Percentiles rank a stretch among this genome's conserved stretches.
These are phyloP conservation scores for Phoma sp. DNA, from an alignment of 2,329 filamentous ascomycete species.

Conservation along the genomic window DNA sequence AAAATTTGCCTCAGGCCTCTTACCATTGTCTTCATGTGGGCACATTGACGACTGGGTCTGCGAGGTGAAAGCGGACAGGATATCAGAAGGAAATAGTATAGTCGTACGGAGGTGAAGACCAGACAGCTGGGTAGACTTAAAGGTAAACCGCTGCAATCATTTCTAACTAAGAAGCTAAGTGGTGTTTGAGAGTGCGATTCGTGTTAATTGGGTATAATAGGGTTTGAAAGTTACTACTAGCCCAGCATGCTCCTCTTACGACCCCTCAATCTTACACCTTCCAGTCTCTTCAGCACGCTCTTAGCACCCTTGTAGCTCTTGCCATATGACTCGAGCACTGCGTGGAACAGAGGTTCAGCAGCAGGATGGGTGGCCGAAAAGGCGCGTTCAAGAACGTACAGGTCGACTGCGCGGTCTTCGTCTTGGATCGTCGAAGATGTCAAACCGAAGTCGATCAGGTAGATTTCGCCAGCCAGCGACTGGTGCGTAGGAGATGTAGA, in stretches of 20 bases:
- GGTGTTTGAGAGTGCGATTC: too few species aligned
- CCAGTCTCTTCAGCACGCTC: conserved; percentile 78
- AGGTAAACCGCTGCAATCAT: not conserved
- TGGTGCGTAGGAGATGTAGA: conserved; percentile 6
- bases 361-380: conserved; percentile 94
- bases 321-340: conserved; percentile 77
- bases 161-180: too few species aligned
- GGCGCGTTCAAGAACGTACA: conserved; percentile 93
- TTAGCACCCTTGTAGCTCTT: conserved; percentile 77
- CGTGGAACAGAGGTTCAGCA: conserved; percentile 77
- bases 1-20: not conserved
- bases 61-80: conserved; percentile 3
- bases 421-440: conserved; percentile 82
- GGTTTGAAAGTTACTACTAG: conserved; percentile 49
- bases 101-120: not conserved
- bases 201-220: conserved; percentile 4
- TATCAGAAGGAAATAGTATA: not conserved
- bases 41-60: too few species aligned
- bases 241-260: conserved; percentile 98
- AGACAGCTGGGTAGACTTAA: not conserved
- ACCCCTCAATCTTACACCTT: conserved; percentile 92
- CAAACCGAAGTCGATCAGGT: conserved; percentile 94
- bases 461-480: conserved; percentile 69
- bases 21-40: not conserved
- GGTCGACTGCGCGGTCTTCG: conserved; percentile 92